Evolutionary conservation across 495 filamentous ascomycete species (phyloP), one percentile per base, ranked within the genome.

Genomic region (Neohortaea acidophila): DNA sequence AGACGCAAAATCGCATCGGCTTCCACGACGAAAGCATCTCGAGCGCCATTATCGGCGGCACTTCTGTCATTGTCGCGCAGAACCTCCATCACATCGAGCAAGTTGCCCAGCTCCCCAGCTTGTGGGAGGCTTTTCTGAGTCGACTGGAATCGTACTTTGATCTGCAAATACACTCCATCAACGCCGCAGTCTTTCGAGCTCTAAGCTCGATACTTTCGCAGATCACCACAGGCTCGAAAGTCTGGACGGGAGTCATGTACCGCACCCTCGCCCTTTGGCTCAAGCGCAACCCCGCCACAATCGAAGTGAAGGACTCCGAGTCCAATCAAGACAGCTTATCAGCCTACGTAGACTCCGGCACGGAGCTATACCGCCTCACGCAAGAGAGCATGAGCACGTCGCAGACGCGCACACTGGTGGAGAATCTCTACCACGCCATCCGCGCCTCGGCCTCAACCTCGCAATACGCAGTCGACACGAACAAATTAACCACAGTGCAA

Each of bases 331-430:
- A 76, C 29, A 78, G 81, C 21, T 66, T 84, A 9, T 52, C 78
- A 19, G 81, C 86, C 9, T 94, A 93, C 60, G 65, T 93, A 11
- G 66, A 73, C 22, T 67, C 76, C 8, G 70, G 89, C 33, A 67
- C 77, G 43, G 78, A 87, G 47, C 65, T 97, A 2, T 86, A 93
- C 49, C 70, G 77, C 1, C 64, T 94, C n/a, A 73, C 82, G 33
- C 69, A 81, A 45, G 59, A 66, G 4, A 67, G 73, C 32, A 55
- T 92, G 26, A 65, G 65, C 27, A 56, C 67, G 11, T 63, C 70
- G 15, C 68, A 74, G 25, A 68, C 84, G 11, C 63, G 66, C 14
- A 62, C 48, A 20, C 59, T 75, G 18, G 52, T 77, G 9, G 44
- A 58, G 7, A 63, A 76, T 41, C 53, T 81, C 19, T 60, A 57